These are phyloP conservation scores for Xylaria sp. DNA, from an alignment of 2,329 filamentous ascomycete genomes.

Conservation along the genomic window DNA sequence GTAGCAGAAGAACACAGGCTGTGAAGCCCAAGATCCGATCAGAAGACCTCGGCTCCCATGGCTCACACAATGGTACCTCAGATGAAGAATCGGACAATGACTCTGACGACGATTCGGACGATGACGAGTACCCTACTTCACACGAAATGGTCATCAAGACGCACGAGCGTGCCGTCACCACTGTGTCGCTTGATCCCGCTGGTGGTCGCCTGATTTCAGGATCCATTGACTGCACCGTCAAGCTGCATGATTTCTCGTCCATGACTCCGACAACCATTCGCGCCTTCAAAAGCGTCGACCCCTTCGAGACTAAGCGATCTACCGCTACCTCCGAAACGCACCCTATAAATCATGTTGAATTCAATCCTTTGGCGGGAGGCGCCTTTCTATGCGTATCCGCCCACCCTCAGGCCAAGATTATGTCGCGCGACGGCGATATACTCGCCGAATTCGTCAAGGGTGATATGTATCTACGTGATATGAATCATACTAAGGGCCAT, in stretches of 20 bases:
- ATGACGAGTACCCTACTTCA: constrained; percentile 88
- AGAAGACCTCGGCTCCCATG: constrained; percentile 34
- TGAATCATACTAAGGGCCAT: constrained; percentile 97
- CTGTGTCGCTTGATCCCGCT: constrained; percentile 81
- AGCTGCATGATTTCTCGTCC: constrained; percentile 92
- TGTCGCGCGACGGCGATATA: constrained; percentile 86
- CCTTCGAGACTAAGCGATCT: constrained; percentile 75
- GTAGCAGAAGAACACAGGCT: constrained; percentile 65
- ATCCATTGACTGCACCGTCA: constrained; percentile 88
- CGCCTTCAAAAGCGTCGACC: constrained; percentile 91
- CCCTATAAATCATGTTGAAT: constrained; percentile 83
- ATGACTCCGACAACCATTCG: constrained; percentile 95
- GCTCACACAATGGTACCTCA: constrained; percentile 51
- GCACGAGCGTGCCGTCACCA: constrained; percentile 86
- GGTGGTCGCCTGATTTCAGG: constrained; percentile 87
- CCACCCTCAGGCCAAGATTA: constrained; percentile 86
- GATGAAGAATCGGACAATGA: constrained; percentile 62
- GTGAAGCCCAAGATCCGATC: constrained; percentile 40
- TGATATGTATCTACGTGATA: constrained; percentile 97
- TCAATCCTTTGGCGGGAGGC: constrained; percentile 80
- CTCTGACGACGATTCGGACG: constrained; percentile 64
- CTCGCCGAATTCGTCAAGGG: constrained; percentile 92
- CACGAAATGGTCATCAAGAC: constrained; percentile 94
- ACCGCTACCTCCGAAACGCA: constrained; percentile 79
- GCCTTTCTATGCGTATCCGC: constrained; percentile 87